Conservation (phyloP, 306 rosid species). For the Boehmeria nivea region DNA sequence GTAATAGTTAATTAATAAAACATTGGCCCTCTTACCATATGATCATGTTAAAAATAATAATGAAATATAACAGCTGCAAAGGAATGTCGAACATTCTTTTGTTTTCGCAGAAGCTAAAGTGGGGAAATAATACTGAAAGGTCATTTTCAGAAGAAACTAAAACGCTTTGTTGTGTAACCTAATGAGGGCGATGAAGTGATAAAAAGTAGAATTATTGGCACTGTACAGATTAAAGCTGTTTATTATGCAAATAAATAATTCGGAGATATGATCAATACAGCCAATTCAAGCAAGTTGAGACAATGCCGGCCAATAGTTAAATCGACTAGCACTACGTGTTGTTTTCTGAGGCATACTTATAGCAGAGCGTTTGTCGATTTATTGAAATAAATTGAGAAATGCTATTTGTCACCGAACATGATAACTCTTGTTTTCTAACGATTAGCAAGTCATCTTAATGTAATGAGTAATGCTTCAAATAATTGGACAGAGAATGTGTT, state of each 20-base stretch:
- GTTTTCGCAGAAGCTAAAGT: not conserved
- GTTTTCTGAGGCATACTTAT: slow-evolving; percentile 1
- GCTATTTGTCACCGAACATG: too few species aligned
- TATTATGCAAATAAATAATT: not conserved
- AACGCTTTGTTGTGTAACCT: not conserved
- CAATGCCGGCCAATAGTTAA: not conserved
- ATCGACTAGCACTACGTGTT: slow-evolving; percentile 1
- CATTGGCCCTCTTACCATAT: too few species aligned
- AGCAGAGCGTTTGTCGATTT: too few species aligned
- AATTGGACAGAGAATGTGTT: too few species aligned
- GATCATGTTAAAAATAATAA: too few species aligned
- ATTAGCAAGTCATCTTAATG: too few species aligned
- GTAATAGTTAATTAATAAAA: too few species aligned
- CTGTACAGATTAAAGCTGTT: slow-evolving; percentile 1
- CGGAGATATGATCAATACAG: not conserved
- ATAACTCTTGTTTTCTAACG: too few species aligned
- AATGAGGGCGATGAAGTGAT: not conserved
- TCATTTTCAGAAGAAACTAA: not conserved
- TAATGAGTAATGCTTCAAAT: too few species aligned
- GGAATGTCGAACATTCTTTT: too few species aligned
- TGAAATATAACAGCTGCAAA: too few species aligned
- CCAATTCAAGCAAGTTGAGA: slow-evolving; percentile 1
- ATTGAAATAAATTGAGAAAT: too few species aligned
- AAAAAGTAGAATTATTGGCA: not conserved
- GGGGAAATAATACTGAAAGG: not conserved